Percentiles rank a stretch among this genome's conserved stretches.
phyloP scores from a whole-genome alignment of 257 asterid genomes.

The Voacanga thouarsii region DNA sequence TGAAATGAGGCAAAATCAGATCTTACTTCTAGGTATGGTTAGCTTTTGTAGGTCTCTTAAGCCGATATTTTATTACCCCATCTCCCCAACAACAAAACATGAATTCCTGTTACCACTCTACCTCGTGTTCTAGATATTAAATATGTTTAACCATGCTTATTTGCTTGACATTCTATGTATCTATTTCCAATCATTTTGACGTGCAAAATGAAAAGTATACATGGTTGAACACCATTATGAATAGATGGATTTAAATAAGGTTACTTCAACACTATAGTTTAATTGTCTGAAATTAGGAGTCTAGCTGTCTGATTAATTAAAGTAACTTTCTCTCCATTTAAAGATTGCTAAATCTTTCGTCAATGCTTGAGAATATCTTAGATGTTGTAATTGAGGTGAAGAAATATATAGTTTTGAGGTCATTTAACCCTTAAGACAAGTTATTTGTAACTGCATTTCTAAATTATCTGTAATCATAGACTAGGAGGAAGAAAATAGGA shows the following conservation, averaged over 20 bases:
- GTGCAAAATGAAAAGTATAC: background rate
- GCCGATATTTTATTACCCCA: background rate
- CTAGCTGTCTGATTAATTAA: conserved; percentile 1
- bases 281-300: too few species aligned
- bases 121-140: background rate
- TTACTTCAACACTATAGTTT: too few species aligned
- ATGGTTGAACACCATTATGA: too few species aligned
- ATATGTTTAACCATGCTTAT: background rate
- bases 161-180: background rate
- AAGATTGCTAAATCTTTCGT: background rate
- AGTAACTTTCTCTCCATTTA: background rate
- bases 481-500: background rate
- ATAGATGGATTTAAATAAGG: too few species aligned
- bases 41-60: background rate
- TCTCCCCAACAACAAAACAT: background rate
- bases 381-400: background rate
- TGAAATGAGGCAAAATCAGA: background rate
- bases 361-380: background rate
- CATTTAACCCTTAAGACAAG: background rate
- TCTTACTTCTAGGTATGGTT: background rate
- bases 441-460: background rate
- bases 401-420: background rate
- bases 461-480: too few species aligned
- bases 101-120: background rate
- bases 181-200: background rate